Base-by-base conservation (phyloP, 306 rosid genomes). In the Castanea mollissima region DNA sequence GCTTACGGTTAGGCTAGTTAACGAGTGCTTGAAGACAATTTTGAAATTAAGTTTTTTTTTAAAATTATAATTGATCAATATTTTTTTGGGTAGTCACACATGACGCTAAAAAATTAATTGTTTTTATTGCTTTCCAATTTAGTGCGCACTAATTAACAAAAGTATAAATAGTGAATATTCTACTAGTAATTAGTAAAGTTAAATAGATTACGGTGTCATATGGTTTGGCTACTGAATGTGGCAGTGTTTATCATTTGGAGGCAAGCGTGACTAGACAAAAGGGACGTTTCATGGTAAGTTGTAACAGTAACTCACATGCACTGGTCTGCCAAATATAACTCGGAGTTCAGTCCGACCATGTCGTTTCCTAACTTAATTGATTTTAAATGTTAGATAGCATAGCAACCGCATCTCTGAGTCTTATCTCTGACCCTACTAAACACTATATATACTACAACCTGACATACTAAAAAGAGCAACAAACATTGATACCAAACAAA, bases 301-400 rank as follows among this genome's bases (percentile, higher is more conserved):
- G 83, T 77, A 58, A 76, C 79, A 80, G 74, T 81, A 77, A 64
- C 71, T 62, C 94, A 91, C 94, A 90, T 93, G 94, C 83, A 7
- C 3, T 77, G 86, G 93, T 93, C 97, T 83, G 83, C 85, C 52
- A 0, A 54, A 49, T 74, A 76, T 44, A 78, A 80, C 75, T 68
- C 70, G 23, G 49, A 60, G 18, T 31, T 51, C 29, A 34, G 52
- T 41, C 56, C 31, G 35, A 64, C 15, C 78, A 56, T 86, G 59
- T 78, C 69, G 2, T 52, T 78, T 73, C 18, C 69, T 70, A 55
- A 79, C 35, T 62, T 74, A 52, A 4, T 25, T 25, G 5, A 8
- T 49, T 35, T 23, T 71, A 18, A 55, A 25, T 74, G 19, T 72
- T 69, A 78, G n/a, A 38, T 46, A 18, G 16, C 16, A 49, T 49